A percentile compares a stretch with the other conserved stretches of the same genome.
phyloP scores from a whole-genome alignment of 768 basidiomycete species.

The Tulasnella sp. region DNA sequence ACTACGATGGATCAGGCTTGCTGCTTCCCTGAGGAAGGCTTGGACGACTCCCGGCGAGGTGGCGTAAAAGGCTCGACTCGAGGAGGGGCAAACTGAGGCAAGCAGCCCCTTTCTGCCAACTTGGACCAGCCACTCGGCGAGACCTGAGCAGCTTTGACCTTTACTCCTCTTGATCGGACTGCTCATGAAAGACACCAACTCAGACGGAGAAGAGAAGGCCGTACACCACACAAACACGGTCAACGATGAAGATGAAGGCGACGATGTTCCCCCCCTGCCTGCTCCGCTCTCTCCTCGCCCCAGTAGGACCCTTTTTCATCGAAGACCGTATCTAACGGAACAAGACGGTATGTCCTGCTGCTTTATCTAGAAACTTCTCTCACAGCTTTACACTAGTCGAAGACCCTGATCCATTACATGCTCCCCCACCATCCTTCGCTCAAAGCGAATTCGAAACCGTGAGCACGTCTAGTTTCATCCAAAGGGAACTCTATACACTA shows the following conservation, averaged over 20 bases:
- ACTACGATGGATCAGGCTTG: not conserved
- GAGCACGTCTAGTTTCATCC: not conserved
- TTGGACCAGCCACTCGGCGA: not conserved
- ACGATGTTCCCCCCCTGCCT: not conserved
- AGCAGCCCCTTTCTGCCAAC: not conserved
- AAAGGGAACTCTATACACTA: not conserved
- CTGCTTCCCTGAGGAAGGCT: not conserved
- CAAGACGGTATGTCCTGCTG: not conserved
- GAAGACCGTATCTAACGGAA: not conserved
- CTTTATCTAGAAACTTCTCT: not conserved
- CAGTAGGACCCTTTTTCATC: not conserved
- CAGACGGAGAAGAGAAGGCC: not conserved
- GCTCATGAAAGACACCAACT: not conserved
- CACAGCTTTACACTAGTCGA: not conserved
- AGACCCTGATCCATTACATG: not conserved
- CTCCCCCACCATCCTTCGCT: slow-evolving; percentile 33
- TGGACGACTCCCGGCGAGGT: not conserved
- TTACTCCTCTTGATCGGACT: not conserved
- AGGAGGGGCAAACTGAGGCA: not conserved
- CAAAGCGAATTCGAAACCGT: slow-evolving; percentile 40
- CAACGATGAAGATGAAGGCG: not conserved
- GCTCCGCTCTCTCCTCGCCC: not conserved
- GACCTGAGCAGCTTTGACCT: not conserved
- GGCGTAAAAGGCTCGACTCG: not conserved
- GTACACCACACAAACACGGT: not conserved